Base-by-base conservation (phyloP, 305 asterid species). In the Nicotiana rustica region DNA sequence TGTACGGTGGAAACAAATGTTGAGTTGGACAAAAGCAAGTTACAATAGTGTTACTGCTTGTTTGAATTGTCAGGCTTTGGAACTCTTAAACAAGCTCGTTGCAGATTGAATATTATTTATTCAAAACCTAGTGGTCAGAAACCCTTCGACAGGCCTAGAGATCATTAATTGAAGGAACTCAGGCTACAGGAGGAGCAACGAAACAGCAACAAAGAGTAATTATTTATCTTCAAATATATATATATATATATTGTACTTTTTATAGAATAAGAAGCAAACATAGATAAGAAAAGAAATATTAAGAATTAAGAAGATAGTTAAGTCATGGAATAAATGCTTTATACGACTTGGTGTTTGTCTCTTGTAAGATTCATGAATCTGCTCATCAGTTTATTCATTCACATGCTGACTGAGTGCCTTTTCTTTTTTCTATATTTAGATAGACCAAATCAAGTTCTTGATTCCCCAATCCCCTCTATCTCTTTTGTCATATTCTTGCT, bases 121-220 rank as follows among this genome's bases (percentile, higher is more conserved):
- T 73, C 79, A 73, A 73, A 49, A 25, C 79, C 64, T 73, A 25
- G 25, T 73, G 38, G 47, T 69, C 36, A 71, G 61, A 71, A 71
- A 71, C 61, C 3, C 19, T 71, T 71, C 10, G 60, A 70, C 60
- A 71, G 5, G 36, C 44, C 78, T 41, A 44, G 6, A 44, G 6
- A 44, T 70, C 6, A 49, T 47, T 73, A 49, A 13, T 21, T 47
- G 14, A 47, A 33, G 65, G 29, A 59, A 59, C 21, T 59, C 25
- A n/a, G 12, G 41, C 21, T 6, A 19, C 2, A 21, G 2, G 15
- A 73, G 61, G n/a, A 71, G 59, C 21, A 13, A 12, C 6, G 78
- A 71, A 47, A n/a, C 29, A 71, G 17, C 78, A 19, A 18, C 12
- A 19, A 21, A 21, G 17, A 25, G 13, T 12, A 1, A 61, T 5